Base-by-base conservation (phyloP, 768 basidiomycete species). In the Coprinopsis cinerea region DNA sequence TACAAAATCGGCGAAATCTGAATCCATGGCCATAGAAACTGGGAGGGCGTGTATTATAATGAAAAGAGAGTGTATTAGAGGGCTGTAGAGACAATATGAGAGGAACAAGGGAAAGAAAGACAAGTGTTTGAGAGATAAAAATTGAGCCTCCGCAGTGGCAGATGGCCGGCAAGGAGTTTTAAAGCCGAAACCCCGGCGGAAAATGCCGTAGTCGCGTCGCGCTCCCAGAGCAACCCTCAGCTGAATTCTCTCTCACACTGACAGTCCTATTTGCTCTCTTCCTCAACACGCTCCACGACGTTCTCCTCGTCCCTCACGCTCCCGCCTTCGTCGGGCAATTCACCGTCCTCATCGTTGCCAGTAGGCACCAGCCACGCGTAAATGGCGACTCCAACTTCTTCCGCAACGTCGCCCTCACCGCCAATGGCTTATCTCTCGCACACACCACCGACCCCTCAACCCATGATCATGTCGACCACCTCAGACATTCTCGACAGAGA, bases 371-470 rank as follows among this genome's bases (percentile, higher is more conserved):
- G 54, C 52, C 70, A 65, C 72, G 71, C 70, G 67, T 67, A 57
- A 56, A 90, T 89, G 88, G 82, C 85, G 60, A 83, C 87, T 32
- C 85, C 88, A 50, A 80, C 85, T 53, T 89, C 86, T 58, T 86
- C 87, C 54, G 77, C 85, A 59, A 90, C 88, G 63, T 88, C 88
- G 51, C 82, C 84, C 60, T 91, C 88, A 44, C 88, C 88, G 22
- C 82, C 83, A 55, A 73, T 82, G 64, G 66, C 77, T 62, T 85
- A 78, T 71, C 70, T 80, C 51, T 74, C 75, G 51, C 75, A 67
- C 64, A 65, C 67, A 40, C 59, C 68, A 48, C 65, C 67, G 25
- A 57, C 72, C 57, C 67, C 71, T 59, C 66, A 70, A 57, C 52
- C 71, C 42, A 45, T 67, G 32, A 52, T n/a, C n/a, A n/a, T 63